Conservation (phyloP, 2,329 filamentous ascomycete genomes). For the Magnaporthiopsis incrustans region DNA sequence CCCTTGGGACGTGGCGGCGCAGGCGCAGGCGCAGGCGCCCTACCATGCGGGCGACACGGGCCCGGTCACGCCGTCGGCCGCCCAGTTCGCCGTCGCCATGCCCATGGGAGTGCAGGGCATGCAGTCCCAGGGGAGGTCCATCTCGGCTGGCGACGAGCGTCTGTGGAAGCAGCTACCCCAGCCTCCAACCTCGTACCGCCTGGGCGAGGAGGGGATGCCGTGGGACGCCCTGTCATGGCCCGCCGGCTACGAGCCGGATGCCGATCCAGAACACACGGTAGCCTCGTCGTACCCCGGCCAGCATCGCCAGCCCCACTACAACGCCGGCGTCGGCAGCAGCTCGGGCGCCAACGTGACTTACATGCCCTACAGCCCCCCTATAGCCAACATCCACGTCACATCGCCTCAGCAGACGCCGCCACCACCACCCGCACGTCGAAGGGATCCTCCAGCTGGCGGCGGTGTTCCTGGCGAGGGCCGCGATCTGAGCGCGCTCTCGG, state of each 20-base stretch:
- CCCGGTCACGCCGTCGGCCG: constrained; percentile 17
- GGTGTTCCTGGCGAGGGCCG: constrained; percentile 19
- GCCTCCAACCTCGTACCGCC: constrained; percentile 27
- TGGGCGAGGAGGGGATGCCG: constrained; percentile 40
- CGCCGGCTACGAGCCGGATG: constrained; percentile 19
- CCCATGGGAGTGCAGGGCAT: background rate
- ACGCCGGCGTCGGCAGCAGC: constrained; percentile 4
- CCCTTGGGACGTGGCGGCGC: constrained; percentile 32
- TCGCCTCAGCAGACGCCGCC: constrained; percentile 2
- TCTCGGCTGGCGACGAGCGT: background rate
- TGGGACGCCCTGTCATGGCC: constrained; percentile 35
- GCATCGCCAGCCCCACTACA: background rate
- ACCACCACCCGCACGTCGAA: background rate
- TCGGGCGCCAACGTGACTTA: background rate
- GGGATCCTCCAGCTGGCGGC: too few species aligned
- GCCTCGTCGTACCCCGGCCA: constrained; percentile 10
- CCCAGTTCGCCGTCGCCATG: constrained; percentile 5
- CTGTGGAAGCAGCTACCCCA: constrained; percentile 36
- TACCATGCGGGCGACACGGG: constrained; percentile 11
- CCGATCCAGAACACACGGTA: constrained; percentile 20
- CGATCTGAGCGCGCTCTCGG: constrained; percentile 41
- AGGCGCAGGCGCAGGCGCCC: constrained; percentile 19
- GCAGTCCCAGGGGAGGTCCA: background rate
- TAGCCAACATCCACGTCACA: constrained; percentile 6
- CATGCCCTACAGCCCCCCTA: constrained; percentile 5